phyloP scores from a whole-genome alignment of 2,329 filamentous ascomycete genomes.

The Curvularia sp. region DNA sequence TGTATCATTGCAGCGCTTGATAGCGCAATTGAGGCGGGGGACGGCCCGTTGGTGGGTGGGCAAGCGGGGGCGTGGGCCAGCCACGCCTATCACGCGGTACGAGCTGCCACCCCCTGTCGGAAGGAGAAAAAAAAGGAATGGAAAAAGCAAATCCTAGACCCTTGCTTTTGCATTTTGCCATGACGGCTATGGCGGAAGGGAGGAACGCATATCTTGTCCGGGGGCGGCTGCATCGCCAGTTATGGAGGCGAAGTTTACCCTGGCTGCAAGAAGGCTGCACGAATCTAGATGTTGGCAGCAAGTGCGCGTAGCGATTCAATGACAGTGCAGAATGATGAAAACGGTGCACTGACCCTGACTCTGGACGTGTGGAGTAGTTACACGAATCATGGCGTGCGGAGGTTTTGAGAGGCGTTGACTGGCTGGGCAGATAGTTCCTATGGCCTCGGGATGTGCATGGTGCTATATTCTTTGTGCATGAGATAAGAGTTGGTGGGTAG shows the following conservation, averaged over 20 bases:
- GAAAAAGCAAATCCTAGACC: background rate
- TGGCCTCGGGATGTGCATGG: slow-evolving; percentile 5
- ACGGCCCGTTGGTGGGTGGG: slow-evolving; percentile 9
- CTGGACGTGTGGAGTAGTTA: background rate
- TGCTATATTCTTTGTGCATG: slow-evolving; percentile 2
- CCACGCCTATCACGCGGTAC: background rate
- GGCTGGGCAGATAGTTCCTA: background rate
- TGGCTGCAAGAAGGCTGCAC: background rate
- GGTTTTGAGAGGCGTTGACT: background rate
- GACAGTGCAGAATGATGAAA: background rate
- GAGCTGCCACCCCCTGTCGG: background rate
- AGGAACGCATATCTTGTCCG: background rate
- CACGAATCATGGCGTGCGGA: background rate
- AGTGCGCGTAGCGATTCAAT: background rate
- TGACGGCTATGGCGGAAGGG: background rate
- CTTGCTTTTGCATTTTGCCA: background rate
- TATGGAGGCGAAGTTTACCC: background rate
- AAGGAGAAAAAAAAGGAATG: background rate
- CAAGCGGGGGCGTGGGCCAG: background rate
- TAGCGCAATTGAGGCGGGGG: background rate
- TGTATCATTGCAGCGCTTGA: background rate
- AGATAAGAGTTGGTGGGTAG: background rate
- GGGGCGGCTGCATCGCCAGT: background rate
- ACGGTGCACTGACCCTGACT: background rate
- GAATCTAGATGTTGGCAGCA: background rate